Conservation (phyloP, 192 early-diverging fungal species). For the Gigaspora rosea region DNA sequence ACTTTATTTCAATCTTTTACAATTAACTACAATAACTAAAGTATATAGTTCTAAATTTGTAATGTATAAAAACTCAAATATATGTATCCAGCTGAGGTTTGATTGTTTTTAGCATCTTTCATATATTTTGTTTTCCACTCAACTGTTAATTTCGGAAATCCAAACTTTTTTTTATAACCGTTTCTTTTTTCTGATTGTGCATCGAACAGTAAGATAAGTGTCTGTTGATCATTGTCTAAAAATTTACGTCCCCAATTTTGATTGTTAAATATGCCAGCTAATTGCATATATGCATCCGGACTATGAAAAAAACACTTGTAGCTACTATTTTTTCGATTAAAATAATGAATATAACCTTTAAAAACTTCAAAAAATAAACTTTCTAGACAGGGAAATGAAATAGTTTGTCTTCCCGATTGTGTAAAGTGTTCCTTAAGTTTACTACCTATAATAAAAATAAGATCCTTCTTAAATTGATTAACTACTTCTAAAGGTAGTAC, state of each 20-base stretch:
- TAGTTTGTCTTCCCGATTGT: neutral
- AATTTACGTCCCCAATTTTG: no score
- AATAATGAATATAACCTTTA: neutral
- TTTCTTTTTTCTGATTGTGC: no score
- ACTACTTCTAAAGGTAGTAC: neutral
- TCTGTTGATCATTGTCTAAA: no score
- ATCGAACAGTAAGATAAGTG: neutral
- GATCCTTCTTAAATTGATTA: neutral
- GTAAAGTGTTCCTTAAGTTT: neutral
- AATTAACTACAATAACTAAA: no score
- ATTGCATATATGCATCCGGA: neutral
- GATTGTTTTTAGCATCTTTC: neutral
- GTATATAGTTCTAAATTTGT: neutral
- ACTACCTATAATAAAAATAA: neutral
- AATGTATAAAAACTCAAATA: neutral
- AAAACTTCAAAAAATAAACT: neutral
- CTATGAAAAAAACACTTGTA: slow-evolving; percentile 3
- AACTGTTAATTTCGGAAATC: neutral
- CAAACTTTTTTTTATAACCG: no score
- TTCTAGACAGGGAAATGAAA: neutral
- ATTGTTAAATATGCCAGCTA: no score
- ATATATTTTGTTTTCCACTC: neutral
- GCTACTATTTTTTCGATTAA: neutral
- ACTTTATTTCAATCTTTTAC: no score
- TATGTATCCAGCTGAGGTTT: neutral